Base-by-base conservation (phyloP, 1,139 yeast genomes). In the Kluyveromyces sp. region DNA sequence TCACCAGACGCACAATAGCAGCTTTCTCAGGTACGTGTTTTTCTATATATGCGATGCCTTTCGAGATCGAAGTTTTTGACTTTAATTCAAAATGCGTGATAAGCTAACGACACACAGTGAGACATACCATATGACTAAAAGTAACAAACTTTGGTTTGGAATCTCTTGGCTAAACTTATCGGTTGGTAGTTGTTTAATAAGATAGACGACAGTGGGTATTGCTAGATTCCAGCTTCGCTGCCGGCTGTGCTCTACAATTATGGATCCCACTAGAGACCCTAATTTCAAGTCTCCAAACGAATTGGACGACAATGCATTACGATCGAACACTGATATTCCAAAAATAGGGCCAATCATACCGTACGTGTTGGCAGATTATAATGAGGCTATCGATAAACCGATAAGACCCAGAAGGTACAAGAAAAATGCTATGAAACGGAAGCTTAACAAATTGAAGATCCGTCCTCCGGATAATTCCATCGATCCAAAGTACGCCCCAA, bases 191-290 rank as follows among this genome's bases (percentile, higher is more conserved):
- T 9, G 9, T 6, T 22, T 22, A 6, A 22, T 22, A 22, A 9
- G 26, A 6, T 22, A 6, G 9, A 22, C 8, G 9, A 22, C 26
- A 22, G 6, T 22, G 6, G 33, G 33, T 9, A 30, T 12, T 30
- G 16, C 11, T 32, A 13, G 12, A n/a, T 13, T 15, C n/a, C 34
- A 15, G 34, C 18, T 4, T 32, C 19, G 12, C 2, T 9, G 13
- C 17, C 19, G 2, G n/a, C 9, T 32, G 17, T 16, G 17, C 9
- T 13, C 8, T 33, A 7, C 19, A 31, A 13, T 16, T 13, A 83
- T 83, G 94, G 94, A 83, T 59, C 94, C 94, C 26, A 81, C 85
- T 4, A 75, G 78, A 65, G 92, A 83, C 54, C 89, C 92, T 26
- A 77, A 82, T 60, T 83, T 83, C 61, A 74, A 77, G 40, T 88